Evolutionary conservation across 495 filamentous ascomycete genomes (phyloP).

Genomic region (Neohortaea acidophila): DNA sequence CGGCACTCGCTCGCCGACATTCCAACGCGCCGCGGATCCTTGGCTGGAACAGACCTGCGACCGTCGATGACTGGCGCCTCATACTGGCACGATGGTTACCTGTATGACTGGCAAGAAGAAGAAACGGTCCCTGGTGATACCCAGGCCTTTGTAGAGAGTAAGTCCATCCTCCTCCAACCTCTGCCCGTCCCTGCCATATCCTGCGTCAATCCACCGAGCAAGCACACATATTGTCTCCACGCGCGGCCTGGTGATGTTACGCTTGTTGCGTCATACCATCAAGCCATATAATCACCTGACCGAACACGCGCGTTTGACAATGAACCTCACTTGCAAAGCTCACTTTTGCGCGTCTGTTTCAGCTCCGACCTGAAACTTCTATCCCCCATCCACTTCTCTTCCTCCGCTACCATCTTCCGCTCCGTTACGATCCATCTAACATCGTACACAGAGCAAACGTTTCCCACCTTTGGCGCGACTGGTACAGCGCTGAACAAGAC

Average conservation of each 20-base stretch:
- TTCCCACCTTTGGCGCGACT: background rate
- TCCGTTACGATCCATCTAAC: too few species aligned
- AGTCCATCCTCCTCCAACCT: background rate
- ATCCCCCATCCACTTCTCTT: background rate
- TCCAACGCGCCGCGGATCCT: conserved; percentile 17
- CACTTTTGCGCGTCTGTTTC: background rate
- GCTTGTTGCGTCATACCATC: too few species aligned
- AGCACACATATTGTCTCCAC: too few species aligned
- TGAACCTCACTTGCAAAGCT: too few species aligned
- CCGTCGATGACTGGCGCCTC: background rate
- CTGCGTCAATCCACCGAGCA: too few species aligned
- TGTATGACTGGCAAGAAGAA: conserved; percentile 5
- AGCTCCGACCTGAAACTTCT: background rate
- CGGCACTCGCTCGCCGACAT: conserved; percentile 86
- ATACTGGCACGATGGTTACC: background rate
- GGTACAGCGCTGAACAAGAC: background rate
- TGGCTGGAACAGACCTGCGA: conserved; percentile 1
- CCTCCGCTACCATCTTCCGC: conserved; percentile 1
- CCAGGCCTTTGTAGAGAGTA: background rate
- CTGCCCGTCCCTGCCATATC: background rate
- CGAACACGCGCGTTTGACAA: too few species aligned
- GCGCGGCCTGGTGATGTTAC: too few species aligned
- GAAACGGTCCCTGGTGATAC: too few species aligned
- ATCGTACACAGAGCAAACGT: too few species aligned
- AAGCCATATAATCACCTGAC: too few species aligned